Percentiles rank a stretch among this genome's conserved stretches.
Evolutionary conservation across 768 basidiomycete species (phyloP).

Genomic region (Termitomyces sp.): DNA sequence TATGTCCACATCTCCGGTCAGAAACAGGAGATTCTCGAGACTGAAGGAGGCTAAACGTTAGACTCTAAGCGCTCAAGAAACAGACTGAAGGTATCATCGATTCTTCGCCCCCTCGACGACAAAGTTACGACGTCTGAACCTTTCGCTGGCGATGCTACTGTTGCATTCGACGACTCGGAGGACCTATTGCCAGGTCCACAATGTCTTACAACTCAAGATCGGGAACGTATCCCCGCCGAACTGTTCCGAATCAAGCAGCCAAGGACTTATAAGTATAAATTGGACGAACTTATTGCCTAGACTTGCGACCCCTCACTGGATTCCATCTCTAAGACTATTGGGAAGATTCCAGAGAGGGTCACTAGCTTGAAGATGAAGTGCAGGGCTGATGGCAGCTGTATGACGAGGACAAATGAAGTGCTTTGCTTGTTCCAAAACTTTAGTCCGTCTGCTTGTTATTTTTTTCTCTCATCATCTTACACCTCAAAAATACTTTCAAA

Average conservation of each 20-base stretch:
- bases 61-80: background rate
- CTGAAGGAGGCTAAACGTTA: too few relatives aligned
- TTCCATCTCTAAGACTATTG: conserved; percentile 8
- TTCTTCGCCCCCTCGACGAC: too few relatives aligned
- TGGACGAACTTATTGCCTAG: background rate
- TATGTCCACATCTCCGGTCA: background rate
- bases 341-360: conserved; percentile 59
- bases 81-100: background rate
- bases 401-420: background rate
- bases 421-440: too few relatives aligned
- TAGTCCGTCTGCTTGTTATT: too few relatives aligned
- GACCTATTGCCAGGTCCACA: too few relatives aligned
- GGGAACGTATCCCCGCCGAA: background rate
- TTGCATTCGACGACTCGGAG: too few relatives aligned
- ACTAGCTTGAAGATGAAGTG: conserved; percentile 44
- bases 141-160: too few relatives aligned
- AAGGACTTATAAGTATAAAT: background rate
- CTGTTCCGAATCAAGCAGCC: background rate
- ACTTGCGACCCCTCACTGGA: background rate
- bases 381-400: conserved; percentile 24
- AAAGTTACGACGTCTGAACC: too few relatives aligned
- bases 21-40: background rate
- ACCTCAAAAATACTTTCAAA: too few relatives aligned
- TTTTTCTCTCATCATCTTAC: too few relatives aligned
- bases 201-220: too few relatives aligned